A percentile compares a stretch with the other conserved stretches of the same genome.
Conservation (phyloP, 2,329 filamentous ascomycete species). For the Cladobotryum mycophilum region DNA sequence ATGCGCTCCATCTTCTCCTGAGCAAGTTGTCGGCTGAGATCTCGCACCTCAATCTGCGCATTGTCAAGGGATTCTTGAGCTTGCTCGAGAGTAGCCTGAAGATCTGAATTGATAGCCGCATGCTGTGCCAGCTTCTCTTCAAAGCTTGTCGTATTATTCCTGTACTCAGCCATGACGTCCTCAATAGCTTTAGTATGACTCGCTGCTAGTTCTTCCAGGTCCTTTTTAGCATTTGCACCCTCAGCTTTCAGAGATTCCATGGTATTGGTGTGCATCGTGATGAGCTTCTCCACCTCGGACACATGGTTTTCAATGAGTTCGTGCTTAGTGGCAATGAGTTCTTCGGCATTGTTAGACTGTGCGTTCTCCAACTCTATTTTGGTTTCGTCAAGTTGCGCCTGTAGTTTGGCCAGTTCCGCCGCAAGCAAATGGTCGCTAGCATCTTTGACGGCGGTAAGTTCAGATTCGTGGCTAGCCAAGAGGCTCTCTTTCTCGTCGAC, state of each 20-base stretch:
- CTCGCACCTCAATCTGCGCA: constrained; percentile 41
- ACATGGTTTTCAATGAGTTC: constrained; percentile 41
- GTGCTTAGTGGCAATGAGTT: constrained; percentile 39
- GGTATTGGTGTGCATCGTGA: constrained; percentile 36
- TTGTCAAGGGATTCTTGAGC: constrained; percentile 40
- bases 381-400: constrained; percentile 30
- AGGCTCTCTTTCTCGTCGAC: constrained; percentile 32
- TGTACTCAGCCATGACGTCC: constrained; percentile 35
- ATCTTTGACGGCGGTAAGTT: constrained; percentile 26
- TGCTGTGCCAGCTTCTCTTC: constrained; percentile 33
- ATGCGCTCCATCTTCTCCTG: constrained; percentile 56
- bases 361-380: constrained; percentile 43
- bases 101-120: constrained; percentile 28
- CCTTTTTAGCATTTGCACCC: constrained; percentile 30
- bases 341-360: constrained; percentile 36
- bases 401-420: constrained; percentile 30
- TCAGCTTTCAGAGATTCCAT: constrained; percentile 36
- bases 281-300: constrained; percentile 42
- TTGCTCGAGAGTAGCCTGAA: constrained; percentile 30
- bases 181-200: constrained; percentile 34
- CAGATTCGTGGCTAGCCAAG: constrained; percentile 24
- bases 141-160: constrained; percentile 25
- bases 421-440: constrained; percentile 25
- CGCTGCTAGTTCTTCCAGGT: constrained; percentile 38
- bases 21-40: constrained; percentile 48